Base-by-base conservation (phyloP, 73 alveolate genomes). In the Symbiodinium natans region DNA sequence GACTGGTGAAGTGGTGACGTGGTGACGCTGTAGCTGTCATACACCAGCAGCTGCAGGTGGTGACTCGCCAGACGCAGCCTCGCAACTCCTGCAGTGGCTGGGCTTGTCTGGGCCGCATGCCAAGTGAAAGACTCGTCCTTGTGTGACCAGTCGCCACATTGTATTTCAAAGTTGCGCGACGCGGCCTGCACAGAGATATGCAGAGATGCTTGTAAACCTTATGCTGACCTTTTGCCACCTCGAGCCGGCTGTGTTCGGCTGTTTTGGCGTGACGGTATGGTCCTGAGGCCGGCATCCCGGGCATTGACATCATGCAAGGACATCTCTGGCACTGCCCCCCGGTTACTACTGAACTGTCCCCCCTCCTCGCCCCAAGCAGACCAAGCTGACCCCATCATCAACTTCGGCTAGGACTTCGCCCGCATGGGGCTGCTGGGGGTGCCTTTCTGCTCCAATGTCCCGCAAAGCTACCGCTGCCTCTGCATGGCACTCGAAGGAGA, bases 351-450 rank as follows among this genome's bases (percentile, higher is more conserved):
- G 6, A n/a, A n/a, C n/a, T n/a, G 13, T 13, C 6, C 59, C 59
- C 59, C 59, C 59, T 46, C 59, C 6, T 46, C 59, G 21, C 13
- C 59, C 59, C 59, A 46, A 46, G 13, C 59, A 46, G 21, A 46
- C 59, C 59, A 9, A 9, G 13, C 59, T 46, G 59, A 9, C 59
- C 6, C 21, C 59, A 6, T 13, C 59, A 6, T 46, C 59, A 46
- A 9, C 59, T 4, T 48, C 85, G 43, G 29, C 21, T 31, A 88
- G 96, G 96, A 90, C 96, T 90, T 90, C n/a, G 96, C 96, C 15
- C 83, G 87, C 46, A 90, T 90, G 96, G 96, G 96, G 11, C 87
- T 90, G 39, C 77, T 90, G 77, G 96, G 96, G 23, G 96, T 90
- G 40, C 96, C 96, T 21, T 90, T 39, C 33, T 90, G 96, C 87